Evolutionary conservation across 192 early-diverging fungal genomes (phyloP).

Genomic region (Coemansia sp.): DNA sequence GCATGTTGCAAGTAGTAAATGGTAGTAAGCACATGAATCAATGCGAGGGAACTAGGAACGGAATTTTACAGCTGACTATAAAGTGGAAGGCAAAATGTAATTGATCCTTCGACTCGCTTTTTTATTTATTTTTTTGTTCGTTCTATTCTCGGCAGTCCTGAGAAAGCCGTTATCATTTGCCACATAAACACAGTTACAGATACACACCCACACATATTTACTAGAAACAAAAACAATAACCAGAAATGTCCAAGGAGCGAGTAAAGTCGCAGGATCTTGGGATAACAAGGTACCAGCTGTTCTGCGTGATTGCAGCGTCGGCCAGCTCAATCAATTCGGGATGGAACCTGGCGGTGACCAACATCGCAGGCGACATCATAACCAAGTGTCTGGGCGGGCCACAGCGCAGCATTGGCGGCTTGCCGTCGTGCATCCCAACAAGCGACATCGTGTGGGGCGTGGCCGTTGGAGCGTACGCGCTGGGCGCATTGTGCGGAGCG

Average conservation of each 20-base stretch:
- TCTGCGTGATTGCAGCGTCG: conserved; percentile 43
- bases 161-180: no score
- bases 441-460: conserved; percentile 54
- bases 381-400: conserved; percentile 39
- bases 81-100: no score
- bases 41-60: no score
- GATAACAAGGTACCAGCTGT: conserved; percentile 51
- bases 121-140: no score
- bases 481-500: conserved; percentile 67
- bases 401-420: conserved; percentile 5
- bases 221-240: background rate
- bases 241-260: background rate
- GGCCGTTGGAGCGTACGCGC: conserved; percentile 55
- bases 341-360: conserved; percentile 53
- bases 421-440: conserved; percentile 41
- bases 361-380: conserved; percentile 57
- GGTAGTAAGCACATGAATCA: no score
- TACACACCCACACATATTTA: background rate
- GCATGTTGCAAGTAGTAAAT: no score
- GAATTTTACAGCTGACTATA: no score
- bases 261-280: conserved; percentile 28
- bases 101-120: no score
- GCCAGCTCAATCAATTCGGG: conserved; percentile 48
- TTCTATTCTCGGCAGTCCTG: no score
- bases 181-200: no score